phyloP scores from a whole-genome alignment of 352 stramenopile genomes.

The Phytopythium ostracodes region DNA sequence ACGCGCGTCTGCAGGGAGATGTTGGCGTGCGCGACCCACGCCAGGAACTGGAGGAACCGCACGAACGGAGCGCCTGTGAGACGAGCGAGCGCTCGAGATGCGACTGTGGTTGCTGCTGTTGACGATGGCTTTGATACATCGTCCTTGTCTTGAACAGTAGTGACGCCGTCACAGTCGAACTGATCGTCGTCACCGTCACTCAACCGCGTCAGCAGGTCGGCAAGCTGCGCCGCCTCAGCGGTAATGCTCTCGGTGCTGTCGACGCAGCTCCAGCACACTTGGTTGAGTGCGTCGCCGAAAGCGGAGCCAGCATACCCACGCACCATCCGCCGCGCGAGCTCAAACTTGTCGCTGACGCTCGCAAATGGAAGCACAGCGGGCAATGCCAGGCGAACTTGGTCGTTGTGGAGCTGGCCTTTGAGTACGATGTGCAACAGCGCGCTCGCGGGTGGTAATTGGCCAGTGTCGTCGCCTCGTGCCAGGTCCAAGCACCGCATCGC shows the following conservation, averaged over 20 bases:
- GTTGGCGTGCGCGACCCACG: conserved; percentile 64
- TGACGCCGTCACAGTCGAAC: background rate
- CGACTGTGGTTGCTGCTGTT: conserved; percentile 15
- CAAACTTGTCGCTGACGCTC: conserved; percentile 50
- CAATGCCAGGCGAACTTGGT: conserved; percentile 59
- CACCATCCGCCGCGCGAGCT: conserved; percentile 47
- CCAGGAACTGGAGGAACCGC: conserved; percentile 63
- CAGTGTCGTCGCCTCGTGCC: conserved; percentile 22
- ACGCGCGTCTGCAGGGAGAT: conserved; percentile 42
- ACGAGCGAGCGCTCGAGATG: conserved; percentile 42
- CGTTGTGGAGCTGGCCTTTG: conserved; percentile 39
- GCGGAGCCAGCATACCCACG: conserved; percentile 39
- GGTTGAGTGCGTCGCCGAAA: conserved; percentile 56
- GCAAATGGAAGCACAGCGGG: conserved; percentile 55
- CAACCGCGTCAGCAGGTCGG: conserved; percentile 48
- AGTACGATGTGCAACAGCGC: conserved; percentile 62
- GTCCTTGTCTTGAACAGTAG: background rate
- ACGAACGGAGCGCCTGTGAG: conserved; percentile 53
- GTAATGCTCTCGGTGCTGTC: conserved; percentile 63
- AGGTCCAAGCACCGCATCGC: conserved; percentile 62
- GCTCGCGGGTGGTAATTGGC: conserved; percentile 37
- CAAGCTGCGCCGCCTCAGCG: conserved; percentile 54
- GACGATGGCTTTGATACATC: background rate
- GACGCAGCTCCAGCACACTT: conserved; percentile 71
- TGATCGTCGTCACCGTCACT: conserved; percentile 5